Base-by-base conservation (phyloP, 768 basidiomycete genomes). In the Termitomyces sp. region DNA sequence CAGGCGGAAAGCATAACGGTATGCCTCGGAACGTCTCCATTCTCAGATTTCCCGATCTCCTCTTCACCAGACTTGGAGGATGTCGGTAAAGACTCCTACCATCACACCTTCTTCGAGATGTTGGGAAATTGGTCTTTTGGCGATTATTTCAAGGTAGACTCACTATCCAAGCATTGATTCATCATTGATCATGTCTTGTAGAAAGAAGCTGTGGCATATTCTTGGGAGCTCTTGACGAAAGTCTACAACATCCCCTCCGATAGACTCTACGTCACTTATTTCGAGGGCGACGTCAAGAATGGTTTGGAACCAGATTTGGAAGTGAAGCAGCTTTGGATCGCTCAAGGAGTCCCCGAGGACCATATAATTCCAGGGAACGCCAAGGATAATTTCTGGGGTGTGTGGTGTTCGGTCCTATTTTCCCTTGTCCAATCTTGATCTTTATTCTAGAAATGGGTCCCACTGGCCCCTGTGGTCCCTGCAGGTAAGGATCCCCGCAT, bases 311-410 rank as follows among this genome's bases (percentile, higher is more conserved):
- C 96, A 4, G 97, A 99, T 71, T 72, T 84, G 37, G 95, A 98
- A 70, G 92, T 94, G 24, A 88, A 85, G 69, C 79, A 93, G 63
- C 82, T 81, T 47, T 98, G 97, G 97, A 71, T 91, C 8, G 82
- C 86, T n/a, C 84, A 90, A 59, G 97, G 97, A 42, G 87, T 98
- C 24, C 68, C 86, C 0, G 94, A 95, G 61, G 87, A 89, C 60
- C 94, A 95, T 64, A 89, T 99, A 60, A 75, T 99, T 51, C 90
- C 97, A 7, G 94, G 94, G 56, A 92, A 90, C 67, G 90, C 93
- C 5, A 97, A 97, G 70, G 95, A 98, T 71, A 99, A 99, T 74
- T 98, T 99, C 70, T 99, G 97, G 97, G 96, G 94, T 94, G 84
- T 71, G 51, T 39, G 47, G 36, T 14, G 32, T 49, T 37, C 24